These are phyloP conservation scores for Oryza meyeriana DNA, from an alignment of 176 grass and related monocot genomes.

Conservation along the genomic window DNA sequence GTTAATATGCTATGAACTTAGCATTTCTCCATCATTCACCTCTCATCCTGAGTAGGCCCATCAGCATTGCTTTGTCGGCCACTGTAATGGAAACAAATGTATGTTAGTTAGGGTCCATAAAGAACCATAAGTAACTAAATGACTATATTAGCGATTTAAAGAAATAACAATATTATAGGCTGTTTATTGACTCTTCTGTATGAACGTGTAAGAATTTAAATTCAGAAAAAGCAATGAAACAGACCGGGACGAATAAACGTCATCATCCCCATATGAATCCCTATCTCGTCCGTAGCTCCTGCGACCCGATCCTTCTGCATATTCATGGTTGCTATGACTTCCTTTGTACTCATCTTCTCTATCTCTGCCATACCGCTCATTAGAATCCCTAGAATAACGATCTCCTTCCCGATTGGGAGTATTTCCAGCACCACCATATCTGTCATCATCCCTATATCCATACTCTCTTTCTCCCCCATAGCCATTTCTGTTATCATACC, in stretches of 20 bases:
- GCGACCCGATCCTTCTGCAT: constrained; percentile 65
- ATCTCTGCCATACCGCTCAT: constrained; percentile 64
- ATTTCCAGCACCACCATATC: constrained; percentile 62
- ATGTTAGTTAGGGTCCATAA: constrained; percentile 20
- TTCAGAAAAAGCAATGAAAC: constrained; percentile 20
- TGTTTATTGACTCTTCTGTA: neutral
- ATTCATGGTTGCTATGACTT: constrained; percentile 61
- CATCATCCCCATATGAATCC: constrained; percentile 75
- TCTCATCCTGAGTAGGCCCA: constrained; percentile 62
- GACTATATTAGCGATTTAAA: neutral
- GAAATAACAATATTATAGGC: constrained; percentile 5
- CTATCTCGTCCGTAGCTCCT: constrained; percentile 60
- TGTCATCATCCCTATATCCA: constrained; percentile 78
- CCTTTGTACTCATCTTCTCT: constrained; percentile 82
- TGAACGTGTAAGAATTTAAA: neutral
- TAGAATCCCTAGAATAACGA: constrained; percentile 75
- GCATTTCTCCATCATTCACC: constrained; percentile 43
- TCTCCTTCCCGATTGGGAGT: constrained; percentile 72
- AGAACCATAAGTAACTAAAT: neutral
- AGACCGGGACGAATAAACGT: constrained; percentile 70
- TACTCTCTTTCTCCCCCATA: constrained; percentile 82
- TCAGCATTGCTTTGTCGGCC: constrained; percentile 64
- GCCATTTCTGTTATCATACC: constrained; percentile 69
- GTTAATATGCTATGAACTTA: constrained; percentile 7
- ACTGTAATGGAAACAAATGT: constrained; percentile 38